Percentiles rank a stretch among this genome's conserved stretches.
Evolutionary conservation across 106 monocot species (phyloP).

Genomic region (Apostasia ramifera): DNA sequence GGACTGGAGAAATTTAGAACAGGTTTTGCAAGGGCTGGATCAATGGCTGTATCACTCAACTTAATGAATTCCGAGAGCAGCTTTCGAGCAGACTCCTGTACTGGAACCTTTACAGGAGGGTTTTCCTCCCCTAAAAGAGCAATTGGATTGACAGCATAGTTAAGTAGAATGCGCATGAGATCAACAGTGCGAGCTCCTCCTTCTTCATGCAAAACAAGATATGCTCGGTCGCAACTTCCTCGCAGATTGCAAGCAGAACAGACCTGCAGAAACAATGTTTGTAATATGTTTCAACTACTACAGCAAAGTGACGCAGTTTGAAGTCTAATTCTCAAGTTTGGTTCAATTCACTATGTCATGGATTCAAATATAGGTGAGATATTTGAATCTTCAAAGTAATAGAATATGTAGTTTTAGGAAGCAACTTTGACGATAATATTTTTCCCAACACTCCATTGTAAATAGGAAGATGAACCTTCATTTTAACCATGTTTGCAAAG

Average conservation of each 20-base stretch:
- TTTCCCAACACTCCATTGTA: too few relatives aligned
- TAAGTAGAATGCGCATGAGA: slow-evolving; percentile 71
- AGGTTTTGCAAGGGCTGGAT: slow-evolving; percentile 45
- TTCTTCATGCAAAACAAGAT: slow-evolving; percentile 38
- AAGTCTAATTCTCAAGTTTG: too few relatives aligned
- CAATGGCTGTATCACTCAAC: slow-evolving; percentile 71
- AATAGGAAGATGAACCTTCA: too few relatives aligned
- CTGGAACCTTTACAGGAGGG: slow-evolving; percentile 19
- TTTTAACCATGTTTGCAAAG: too few relatives aligned
- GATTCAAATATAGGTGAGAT: too few relatives aligned
- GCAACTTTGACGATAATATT: too few relatives aligned
- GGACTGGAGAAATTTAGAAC: slow-evolving; percentile 2
- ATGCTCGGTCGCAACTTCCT: slow-evolving; percentile 82
- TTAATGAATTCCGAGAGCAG: slow-evolving; percentile 58
- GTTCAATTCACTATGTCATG: too few relatives aligned
- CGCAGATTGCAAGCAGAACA: slow-evolving; percentile 69
- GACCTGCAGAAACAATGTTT: slow-evolving; percentile 29
- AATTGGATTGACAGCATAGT: slow-evolving; percentile 56
- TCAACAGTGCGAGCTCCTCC: slow-evolving; percentile 78
- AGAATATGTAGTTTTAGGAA: too few relatives aligned
- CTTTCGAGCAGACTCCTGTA: slow-evolving; percentile 64
- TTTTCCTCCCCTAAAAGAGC: slow-evolving; percentile 25
- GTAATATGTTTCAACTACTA: not conserved
- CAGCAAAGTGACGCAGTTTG: too few relatives aligned
- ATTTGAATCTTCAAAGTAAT: too few relatives aligned